Evolutionary conservation across 2,329 filamentous ascomycete species (phyloP).

Genomic region (Ambrosiella xylebori): DNA sequence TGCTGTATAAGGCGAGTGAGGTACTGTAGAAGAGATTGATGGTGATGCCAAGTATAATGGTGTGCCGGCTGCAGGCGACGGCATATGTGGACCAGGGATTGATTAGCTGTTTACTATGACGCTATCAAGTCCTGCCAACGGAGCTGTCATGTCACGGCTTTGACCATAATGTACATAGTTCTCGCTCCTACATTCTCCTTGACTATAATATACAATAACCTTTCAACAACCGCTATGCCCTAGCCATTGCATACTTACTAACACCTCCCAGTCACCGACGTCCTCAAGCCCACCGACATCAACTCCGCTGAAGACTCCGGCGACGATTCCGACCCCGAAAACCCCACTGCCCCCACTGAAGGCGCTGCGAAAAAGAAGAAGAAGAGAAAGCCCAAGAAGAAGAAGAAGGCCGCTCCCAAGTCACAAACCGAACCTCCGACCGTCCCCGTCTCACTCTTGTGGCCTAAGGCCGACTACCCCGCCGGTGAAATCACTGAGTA

Average conservation of each 20-base stretch:
- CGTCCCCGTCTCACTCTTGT: slow-evolving; percentile 55
- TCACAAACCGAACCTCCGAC: slow-evolving; percentile 63
- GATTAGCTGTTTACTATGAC: not conserved
- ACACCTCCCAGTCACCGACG: slow-evolving; percentile 19
- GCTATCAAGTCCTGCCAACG: no score
- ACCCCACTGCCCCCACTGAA: not conserved
- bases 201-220: not conserved
- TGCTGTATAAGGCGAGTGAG: no score
- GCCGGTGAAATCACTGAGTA: slow-evolving; percentile 67
- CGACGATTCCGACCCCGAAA: slow-evolving; percentile 22
- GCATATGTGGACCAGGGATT: not conserved
- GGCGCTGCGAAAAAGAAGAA: slow-evolving; percentile 42
- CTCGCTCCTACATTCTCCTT: not conserved
- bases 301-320: slow-evolving; percentile 27
- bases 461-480: slow-evolving; percentile 55
- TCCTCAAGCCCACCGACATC: slow-evolving; percentile 20
- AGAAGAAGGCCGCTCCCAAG: slow-evolving; percentile 47
- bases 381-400: slow-evolving; percentile 67
- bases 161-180: not conserved
- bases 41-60: not conserved
- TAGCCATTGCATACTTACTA: not conserved
- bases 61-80: not conserved
- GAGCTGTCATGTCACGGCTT: not conserved
- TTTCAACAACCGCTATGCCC: not conserved
- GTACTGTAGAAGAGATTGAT: not conserved